Evolutionary conservation across 2,329 filamentous ascomycete species (phyloP), one percentile per base, ranked within the genome.

Genomic region (Talaromyces sp.): DNA sequence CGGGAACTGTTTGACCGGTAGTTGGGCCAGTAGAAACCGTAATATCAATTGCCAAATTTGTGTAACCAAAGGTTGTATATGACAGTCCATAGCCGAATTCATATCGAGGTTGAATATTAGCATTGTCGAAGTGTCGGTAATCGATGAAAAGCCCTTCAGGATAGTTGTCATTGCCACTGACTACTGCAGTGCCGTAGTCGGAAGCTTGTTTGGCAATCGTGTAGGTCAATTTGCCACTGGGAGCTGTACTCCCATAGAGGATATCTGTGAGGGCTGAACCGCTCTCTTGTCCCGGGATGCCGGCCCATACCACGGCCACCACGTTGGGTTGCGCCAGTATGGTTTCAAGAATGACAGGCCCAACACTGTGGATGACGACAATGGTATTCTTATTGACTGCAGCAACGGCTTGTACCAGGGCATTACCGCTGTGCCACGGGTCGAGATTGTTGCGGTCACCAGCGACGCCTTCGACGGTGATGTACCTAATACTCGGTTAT

Each of bases 31-130:
- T n/a, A 16, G 57, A 60, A 63, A 62, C 63, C 13, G 54, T 62
- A 2, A 63, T 60, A 37, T 66, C 61, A 14, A 59, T 61, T 16
- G 85, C 81, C 39, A 95, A 78, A 74, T 90, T 82, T n/a, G 89
- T 87, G 80, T 92, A 92, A 62, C 85, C 76, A 73, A 96, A 94
- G 2, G 84, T 91, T 0, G 91, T 92, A 83, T 95, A 96, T 3
- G 87, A 90, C 13, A 96, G 81, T 64, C 92, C 92, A 71, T 85
- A 90, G 8, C 92, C 92, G 70, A 95, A 96, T 73, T 93, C 91
- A 77, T 89, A 95, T 68, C 91, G 86, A 1, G 91, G 90, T 1
- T 86, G 85, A 62, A 86, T 83, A 69, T 86, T 81, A 64, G 83
- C 76, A 71, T 84, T 82, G 78, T 96, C 92, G 61, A 95, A 91